Base-by-base conservation (phyloP, 2,329 filamentous ascomycete species). In the Colletotrichum simmondsii region DNA sequence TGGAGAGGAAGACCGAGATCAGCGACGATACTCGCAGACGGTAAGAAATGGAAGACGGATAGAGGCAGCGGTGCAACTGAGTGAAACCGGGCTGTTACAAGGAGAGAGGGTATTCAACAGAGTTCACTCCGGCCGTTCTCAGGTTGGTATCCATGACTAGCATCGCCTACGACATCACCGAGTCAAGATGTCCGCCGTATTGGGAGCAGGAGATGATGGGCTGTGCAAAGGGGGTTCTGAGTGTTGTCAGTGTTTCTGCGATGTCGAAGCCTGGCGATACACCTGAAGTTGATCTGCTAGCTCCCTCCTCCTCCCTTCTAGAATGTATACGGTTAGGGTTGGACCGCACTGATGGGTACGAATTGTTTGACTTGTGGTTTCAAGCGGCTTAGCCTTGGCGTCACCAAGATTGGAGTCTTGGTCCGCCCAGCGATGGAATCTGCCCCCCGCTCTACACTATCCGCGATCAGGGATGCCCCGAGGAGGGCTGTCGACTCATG, bases 341-440 rank as follows among this genome's bases (percentile, higher is more conserved):
- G 63, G 52, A 67, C 63, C 53, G 30, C 53, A 58, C 57, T 54
- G 53, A 57, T 54, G 66, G 56, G 65, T 35, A 37, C n/a, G 52
- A 22, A 57, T 61, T 65, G 66, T 65, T 69, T 60, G 60, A 70
- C 65, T 49, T 37, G 59, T 49, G 70, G 70, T 72, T 72, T 72
- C 65, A 60, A 60, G 24, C 28, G 11, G 12, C 12, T 28, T 49
- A 52, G 57, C 53, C 65, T 69, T 64, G 65, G 70, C 65, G 70
- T 54, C 54, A 70, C 70, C 32, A 53, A 30, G 49, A 49, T 37
- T 71, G 63, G 59, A 24, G 59, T 68, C 59, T 64, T 72, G 54
- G 60, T 65, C 70, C 70, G 59, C 32, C 46, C 26, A 46, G 59
- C 26, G 65, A 71, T 56, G 26, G 16, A 4, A 52, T 26, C 42